Evolutionary conservation across 441 rosid species (phyloP).

Genomic region (Kokia cookei): DNA sequence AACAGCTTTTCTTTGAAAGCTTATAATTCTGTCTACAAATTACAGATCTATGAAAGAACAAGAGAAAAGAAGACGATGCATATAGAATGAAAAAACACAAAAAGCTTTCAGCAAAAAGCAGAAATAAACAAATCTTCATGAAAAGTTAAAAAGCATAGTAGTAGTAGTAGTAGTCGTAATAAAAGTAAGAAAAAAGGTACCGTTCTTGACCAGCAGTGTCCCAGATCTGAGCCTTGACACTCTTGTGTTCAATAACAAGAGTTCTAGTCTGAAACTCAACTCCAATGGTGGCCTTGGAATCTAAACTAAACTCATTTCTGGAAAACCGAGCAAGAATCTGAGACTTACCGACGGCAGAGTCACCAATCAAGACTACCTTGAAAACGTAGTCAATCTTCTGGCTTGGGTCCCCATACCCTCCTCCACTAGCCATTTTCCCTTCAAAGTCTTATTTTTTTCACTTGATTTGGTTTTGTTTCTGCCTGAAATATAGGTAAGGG

Average conservation of each 20-base stretch:
- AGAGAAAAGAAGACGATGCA: not conserved
- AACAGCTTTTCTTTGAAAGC: not conserved
- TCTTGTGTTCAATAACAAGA: conserved; percentile 43
- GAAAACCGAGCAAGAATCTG: conserved; percentile 64
- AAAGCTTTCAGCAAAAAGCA: not conserved
- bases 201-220: conserved; percentile 76
- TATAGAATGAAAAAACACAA: not conserved
- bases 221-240: conserved; percentile 81
- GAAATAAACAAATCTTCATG: not conserved
- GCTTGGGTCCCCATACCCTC: conserved; percentile 65
- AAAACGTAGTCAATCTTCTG: conserved; percentile 85
- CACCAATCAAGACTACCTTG: conserved; percentile 72
- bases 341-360: conserved; percentile 70
- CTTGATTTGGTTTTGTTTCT: not conserved
- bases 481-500: conserved; percentile 1
- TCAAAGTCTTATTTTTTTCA: not conserved
- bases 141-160: not conserved
- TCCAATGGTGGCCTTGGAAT: conserved; percentile 67
- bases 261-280: conserved; percentile 69
- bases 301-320: conserved; percentile 57
- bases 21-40: not conserved
- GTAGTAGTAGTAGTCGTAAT: too few relatives aligned
- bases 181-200: conserved; percentile 14
- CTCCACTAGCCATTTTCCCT: conserved; percentile 45
- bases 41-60: not conserved